Conservation (phyloP, 139 green algal species). For the Asterochloris erici region DNA sequence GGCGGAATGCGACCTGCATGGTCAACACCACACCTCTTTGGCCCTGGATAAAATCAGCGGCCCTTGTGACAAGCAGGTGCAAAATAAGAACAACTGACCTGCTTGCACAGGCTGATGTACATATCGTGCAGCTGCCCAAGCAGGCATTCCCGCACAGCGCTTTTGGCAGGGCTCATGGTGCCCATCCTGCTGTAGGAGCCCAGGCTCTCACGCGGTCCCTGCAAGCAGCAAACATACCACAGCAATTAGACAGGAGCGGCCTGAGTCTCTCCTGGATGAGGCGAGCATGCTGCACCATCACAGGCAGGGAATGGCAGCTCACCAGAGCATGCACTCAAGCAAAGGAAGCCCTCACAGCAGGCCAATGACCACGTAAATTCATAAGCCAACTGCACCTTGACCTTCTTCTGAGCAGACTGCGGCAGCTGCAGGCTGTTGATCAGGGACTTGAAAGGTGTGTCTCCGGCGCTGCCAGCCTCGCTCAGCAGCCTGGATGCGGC, state of each 20-base stretch:
- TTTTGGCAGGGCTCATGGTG: conserved; percentile 10
- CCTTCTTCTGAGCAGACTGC: not conserved
- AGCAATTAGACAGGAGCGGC: not conserved
- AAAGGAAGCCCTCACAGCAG: not conserved
- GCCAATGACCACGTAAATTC: not conserved
- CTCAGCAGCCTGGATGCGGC: conserved; percentile 30
- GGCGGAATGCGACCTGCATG: conserved; percentile 15
- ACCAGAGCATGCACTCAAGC: not conserved
- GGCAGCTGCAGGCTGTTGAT: not conserved
- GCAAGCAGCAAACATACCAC: not conserved
- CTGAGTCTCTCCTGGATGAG: not conserved
- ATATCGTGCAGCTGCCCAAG: conserved; percentile 20
- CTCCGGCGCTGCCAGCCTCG: conserved; percentile 9
- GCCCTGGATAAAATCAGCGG: not conserved
- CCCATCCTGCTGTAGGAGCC: conserved; percentile 10
- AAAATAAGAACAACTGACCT: not conserved
- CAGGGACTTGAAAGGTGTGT: not conserved
- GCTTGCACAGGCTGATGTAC: conserved; percentile 17
- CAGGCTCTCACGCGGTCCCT: conserved; percentile 4
- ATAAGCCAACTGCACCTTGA: not conserved
- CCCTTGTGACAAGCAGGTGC: not conserved
- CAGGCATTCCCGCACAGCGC: conserved; percentile 8
- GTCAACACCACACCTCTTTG: not conserved
- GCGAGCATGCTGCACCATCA: too few relatives aligned
- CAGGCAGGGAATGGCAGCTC: not conserved